Evolutionary conservation across 2,329 filamentous ascomycete genomes (phyloP), one percentile per base, ranked within the genome.

Genomic region (Neoascochyta sp.): DNA sequence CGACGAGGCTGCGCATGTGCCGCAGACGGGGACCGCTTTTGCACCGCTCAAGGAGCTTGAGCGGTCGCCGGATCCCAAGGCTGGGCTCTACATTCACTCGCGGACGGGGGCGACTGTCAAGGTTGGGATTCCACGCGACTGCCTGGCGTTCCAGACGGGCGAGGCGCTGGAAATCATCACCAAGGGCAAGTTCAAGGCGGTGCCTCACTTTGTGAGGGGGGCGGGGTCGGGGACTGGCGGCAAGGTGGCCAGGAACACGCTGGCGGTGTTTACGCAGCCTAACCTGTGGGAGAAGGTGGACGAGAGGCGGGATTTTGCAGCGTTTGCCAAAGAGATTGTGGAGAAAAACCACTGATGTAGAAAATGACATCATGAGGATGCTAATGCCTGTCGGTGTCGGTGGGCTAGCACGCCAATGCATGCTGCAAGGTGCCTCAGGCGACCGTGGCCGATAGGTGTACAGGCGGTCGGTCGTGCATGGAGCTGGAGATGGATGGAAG

Each of bases 261-360:
- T 98, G 46, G 92, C 92, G 1, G 88, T 96, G 7, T 98, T 96
- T 57, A 98, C 90, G 36, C 92, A 98, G 73, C 92, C 92, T 14
- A 95, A 95, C 67, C 64, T 96, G 38, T 84, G 77, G 49, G 85
- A 89, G 48, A 75, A 79, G 64, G 82, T 90, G 9, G 85, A 90
- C 54, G 73, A 77, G 35, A 69, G 75, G 56, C 72, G 78, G 34
- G 83, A 76, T 21, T 90, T 89, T 73, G 85, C 83, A 13, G 76
- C 83, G 52, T 87, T 89, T 69, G 84, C 84, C 17, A 70, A 65
- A 52, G 65, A 65, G 47, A 66, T 70, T 51, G 64, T 71, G 26
- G 66, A 66, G 43, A 63, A 59, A 50, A 70, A 70, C 45, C 64
- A 66, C 38, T 67, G 40, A 56, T 15, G 33, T 28, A 22, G 32